These are phyloP conservation scores for Thraustochytrium striatum DNA, from an alignment of 352 stramenopile genomes.

Conservation along the genomic window DNA sequence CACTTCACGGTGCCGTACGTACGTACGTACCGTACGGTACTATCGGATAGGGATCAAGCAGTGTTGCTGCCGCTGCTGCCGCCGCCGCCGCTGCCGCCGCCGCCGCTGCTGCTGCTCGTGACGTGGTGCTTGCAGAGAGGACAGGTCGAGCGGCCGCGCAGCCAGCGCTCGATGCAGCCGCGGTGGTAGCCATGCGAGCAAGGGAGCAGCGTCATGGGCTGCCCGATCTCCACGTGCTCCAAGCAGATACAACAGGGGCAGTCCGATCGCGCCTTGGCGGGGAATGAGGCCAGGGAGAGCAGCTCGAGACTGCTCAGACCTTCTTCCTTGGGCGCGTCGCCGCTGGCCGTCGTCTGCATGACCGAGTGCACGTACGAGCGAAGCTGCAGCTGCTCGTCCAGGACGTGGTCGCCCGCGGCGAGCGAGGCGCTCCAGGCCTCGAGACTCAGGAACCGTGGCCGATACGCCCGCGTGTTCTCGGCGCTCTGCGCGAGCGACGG, in stretches of 20 bases:
- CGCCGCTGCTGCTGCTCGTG: no score
- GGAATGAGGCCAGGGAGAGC: background rate
- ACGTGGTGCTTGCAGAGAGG: constrained; percentile 63
- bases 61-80: no score
- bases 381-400: background rate
- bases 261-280: background rate
- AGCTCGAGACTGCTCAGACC: background rate
- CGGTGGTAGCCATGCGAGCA: constrained; percentile 65
- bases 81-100: no score
- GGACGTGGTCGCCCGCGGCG: background rate
- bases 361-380: background rate
- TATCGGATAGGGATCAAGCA: no score
- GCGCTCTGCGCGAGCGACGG: background rate
- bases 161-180: constrained; percentile 66
- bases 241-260: constrained; percentile 66
- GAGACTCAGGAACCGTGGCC: constrained; percentile 22
- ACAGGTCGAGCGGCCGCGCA: constrained; percentile 62
- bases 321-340: background rate
- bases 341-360: background rate
- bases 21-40: no score
- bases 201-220: constrained; percentile 64
- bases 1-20: no score
- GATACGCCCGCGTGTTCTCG: background rate
- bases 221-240: constrained; percentile 64
- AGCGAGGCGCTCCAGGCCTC: constrained; percentile 12